Evolutionary conservation across 2,329 filamentous ascomycete species (phyloP), one percentile per base, ranked within the genome.

Genomic region (Hymenoscyphus albidus): DNA sequence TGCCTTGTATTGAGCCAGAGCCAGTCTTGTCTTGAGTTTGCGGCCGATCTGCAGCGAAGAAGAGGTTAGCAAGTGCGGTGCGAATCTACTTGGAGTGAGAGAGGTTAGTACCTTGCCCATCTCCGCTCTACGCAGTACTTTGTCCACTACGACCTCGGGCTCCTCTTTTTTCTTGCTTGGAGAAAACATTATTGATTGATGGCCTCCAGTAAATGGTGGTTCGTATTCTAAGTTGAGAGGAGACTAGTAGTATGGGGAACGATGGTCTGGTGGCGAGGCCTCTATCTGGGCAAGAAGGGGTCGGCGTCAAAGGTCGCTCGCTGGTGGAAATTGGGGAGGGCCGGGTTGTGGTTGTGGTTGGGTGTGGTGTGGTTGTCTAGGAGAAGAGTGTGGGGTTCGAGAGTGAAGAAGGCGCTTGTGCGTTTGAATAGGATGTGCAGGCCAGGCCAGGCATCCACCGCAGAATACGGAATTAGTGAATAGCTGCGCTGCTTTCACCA

Each of bases 1-100:
- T 71, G 95, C 93, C 81, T 98, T 98, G 85, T 97, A 95, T 78
- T 96, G 95, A 76, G 95, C 95, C 69, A 98, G 87, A 65, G 95
- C 94, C 66, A 99, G 87, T 69, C 94, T 92, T 81, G 96, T 93
- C 80, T 98, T 93, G 63, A 99, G 83, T 74, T 90, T 91, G 76
- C 94, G 85, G 72, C 93, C 95, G 81, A 99, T 96, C 95, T 98
- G 55, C 32, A 48, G 39, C 76, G 63, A 62, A 56, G 59, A 35
- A 38, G n/a, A 54, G 58, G 35, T 72, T 69, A 72, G 67, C 59
- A 66, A 64, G 61, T 64, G 61, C 62, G 69, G 59, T 62, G 70
- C 68, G 72, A 69, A 67, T 32, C 67, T 39, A 63, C 63, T 16
- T 22, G 22, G 22, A 40, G 64, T 27, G 42, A 55, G 42, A 51